A percentile compares a stretch with the other conserved stretches of the same genome.
Conservation (phyloP, 2,329 filamentous ascomycete species). For the Dothistroma pini region DNA sequence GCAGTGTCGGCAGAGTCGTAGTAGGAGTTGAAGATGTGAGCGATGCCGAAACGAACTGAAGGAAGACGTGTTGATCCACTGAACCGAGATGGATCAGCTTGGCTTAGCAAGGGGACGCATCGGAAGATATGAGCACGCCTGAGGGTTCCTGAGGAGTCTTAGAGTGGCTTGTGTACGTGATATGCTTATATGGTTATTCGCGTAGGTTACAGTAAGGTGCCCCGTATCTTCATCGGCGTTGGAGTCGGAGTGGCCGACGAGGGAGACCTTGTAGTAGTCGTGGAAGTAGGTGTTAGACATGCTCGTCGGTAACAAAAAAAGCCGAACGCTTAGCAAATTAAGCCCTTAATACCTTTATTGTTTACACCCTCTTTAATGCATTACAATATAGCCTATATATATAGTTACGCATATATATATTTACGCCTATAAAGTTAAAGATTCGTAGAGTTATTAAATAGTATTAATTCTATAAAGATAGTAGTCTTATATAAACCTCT, state of each 20-base stretch:
- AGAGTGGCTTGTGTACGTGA: not conserved
- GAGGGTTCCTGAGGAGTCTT: too few species aligned
- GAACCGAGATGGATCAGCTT: conserved; percentile 14
- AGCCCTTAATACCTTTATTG: too few species aligned
- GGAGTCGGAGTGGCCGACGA: conserved; percentile 59
- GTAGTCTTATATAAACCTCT: too few species aligned
- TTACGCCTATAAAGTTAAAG: too few species aligned
- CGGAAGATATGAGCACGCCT: too few species aligned
- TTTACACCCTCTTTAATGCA: too few species aligned
- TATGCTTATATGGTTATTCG: conserved; percentile 46
- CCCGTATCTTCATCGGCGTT: conserved; percentile 59
- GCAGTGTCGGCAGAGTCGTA: conserved; percentile 39
- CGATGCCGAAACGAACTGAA: conserved; percentile 63
- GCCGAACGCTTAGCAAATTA: too few species aligned
- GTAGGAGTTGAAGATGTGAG: conserved; percentile 57
- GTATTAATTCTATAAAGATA: too few species aligned
- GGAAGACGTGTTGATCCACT: conserved; percentile 61
- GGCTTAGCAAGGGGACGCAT: not conserved
- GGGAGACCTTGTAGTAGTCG: conserved; percentile 61
- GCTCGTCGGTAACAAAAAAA: too few species aligned
- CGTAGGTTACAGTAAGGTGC: conserved; percentile 61
- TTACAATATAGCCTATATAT: too few species aligned
- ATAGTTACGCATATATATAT: too few species aligned
- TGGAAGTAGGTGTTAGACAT: conserved; percentile 49
- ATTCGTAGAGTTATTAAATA: too few species aligned